phyloP scores from a whole-genome alignment of 352 stramenopile species.

The Phytopythium aichiense region DNA sequence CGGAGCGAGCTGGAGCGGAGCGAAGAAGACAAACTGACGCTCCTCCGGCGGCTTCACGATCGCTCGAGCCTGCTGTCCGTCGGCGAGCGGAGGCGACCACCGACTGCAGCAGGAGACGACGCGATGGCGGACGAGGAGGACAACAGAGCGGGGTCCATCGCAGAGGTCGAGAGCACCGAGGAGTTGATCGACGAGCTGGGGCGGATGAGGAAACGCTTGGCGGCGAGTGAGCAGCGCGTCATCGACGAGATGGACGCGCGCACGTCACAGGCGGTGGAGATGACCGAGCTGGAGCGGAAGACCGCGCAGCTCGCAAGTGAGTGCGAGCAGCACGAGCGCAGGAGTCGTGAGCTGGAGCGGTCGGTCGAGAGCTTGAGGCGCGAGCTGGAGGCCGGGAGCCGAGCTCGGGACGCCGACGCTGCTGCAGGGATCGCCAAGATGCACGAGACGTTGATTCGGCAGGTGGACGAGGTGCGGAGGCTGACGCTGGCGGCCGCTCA shows the following conservation, averaged over 20 bases:
- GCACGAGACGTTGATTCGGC: slow-evolving; percentile 34
- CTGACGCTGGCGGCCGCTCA: slow-evolving; percentile 18
- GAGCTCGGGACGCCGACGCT: slow-evolving; percentile 7
- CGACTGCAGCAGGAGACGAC: background rate
- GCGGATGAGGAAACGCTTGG: slow-evolving; percentile 9
- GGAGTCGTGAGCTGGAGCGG: slow-evolving; percentile 1
- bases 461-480: slow-evolving; percentile 41
- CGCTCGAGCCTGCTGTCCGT: background rate
- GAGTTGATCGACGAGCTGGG: slow-evolving; percentile 2
- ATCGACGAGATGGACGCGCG: slow-evolving; percentile 17
- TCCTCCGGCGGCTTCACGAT: background rate
- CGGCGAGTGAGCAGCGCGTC: slow-evolving; percentile 13
- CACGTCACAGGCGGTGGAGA: slow-evolving; percentile 13
- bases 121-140: background rate
- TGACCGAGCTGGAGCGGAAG: slow-evolving; percentile 15
- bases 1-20: slow-evolving; percentile 22
- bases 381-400: slow-evolving; percentile 8
- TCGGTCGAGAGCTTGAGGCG: slow-evolving; percentile 5
- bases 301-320: slow-evolving; percentile 10
- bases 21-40: background rate
- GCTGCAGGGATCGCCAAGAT: slow-evolving; percentile 22
- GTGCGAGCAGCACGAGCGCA: slow-evolving; percentile 1
- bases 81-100: background rate
- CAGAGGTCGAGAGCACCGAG: background rate
- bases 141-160: background rate